Base-by-base conservation (phyloP, 768 basidiomycete species). In the Boletus bicolor region DNA sequence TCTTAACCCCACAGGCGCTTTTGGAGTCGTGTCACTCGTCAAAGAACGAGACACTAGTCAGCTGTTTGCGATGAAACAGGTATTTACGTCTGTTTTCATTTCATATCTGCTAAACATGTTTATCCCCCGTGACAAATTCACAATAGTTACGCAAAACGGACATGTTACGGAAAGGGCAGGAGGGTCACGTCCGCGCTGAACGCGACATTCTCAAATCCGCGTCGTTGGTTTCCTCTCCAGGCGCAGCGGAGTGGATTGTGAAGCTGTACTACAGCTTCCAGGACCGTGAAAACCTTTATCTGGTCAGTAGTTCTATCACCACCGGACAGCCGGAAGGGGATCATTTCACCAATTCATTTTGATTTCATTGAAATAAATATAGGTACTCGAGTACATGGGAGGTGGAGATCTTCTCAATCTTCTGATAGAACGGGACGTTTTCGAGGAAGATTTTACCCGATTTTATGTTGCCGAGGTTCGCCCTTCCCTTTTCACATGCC, bases 61-160 rank as follows among this genome's bases (percentile, higher is more conserved):
- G 57, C 76, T 98, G 44, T 98, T 86, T 67, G 94, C 94, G 51
- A 98, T 99, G 92, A 99, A 98, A 72, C 91, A 98, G 87, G 90
- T 91, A 68, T 71, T 60, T 56, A 43, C 58, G 35, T 63, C 46
- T 61, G 51, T 59, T 61, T 62, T 62, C 41, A 67, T 72, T 56
- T 62, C 65, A 61, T 67, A 61, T 60, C 38, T 61, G 55, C 55
- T 48, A 66, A 64, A 64, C 65, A 26, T 51, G 26, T 72, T 66
- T 63, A 62, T 48, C 60, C 53, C 52, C 45, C 56, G 50, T 68
- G 57, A 46, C 60, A 68, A 67, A 56, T 67, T 58, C 24, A 44
- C 53, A 50, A 54, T 67, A 91, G 89, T 76, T 91, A 68, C 84
- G 91, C 60, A 93, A 92, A 76, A 83, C 83, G 58, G 92, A 94